phyloP scores from a whole-genome alignment of 2,329 filamentous ascomycete species.

The Monosporascus sp. region DNA sequence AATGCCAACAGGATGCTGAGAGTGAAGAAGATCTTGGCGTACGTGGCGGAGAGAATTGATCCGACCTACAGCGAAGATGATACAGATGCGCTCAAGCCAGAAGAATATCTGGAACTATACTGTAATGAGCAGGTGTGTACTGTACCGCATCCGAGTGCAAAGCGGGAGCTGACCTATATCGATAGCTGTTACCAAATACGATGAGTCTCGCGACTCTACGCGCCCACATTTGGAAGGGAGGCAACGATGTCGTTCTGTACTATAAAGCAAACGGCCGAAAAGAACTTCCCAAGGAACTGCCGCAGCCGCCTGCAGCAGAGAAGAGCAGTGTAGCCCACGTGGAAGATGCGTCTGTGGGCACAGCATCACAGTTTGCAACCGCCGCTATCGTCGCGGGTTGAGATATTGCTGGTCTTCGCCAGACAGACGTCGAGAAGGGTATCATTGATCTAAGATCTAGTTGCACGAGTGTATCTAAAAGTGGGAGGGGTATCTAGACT shows the following conservation, averaged over 20 bases:
- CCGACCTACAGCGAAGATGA: constrained; percentile 55
- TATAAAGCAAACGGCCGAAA: constrained; percentile 92
- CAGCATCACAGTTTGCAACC: background rate
- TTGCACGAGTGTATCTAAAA: background rate
- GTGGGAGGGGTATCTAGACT: background rate
- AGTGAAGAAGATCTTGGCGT: constrained; percentile 88
- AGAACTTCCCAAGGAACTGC: constrained; percentile 39
- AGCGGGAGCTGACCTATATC: constrained; percentile 12
- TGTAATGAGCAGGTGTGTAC: constrained; percentile 80
- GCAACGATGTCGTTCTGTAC: constrained; percentile 83
- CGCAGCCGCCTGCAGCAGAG: constrained; percentile 13
- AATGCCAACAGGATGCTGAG: constrained; percentile 97
- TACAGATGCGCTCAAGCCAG: constrained; percentile 62
- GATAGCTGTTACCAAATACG: constrained; percentile 62
- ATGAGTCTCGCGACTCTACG: constrained; percentile 95
- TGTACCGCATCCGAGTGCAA: background rate
- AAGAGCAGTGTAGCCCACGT: background rate
- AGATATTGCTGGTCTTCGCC: background rate
- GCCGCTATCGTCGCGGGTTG: background rate
- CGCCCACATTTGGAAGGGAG: constrained; percentile 88
- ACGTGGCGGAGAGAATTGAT: constrained; percentile 89
- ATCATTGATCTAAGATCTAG: background rate
- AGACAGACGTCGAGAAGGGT: background rate
- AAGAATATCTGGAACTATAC: constrained; percentile 92
- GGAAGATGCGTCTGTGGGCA: background rate